A percentile compares a stretch with the other conserved stretches of the same genome.
These are phyloP conservation scores for Mortierella alpina DNA, from an alignment of 192 early-diverging fungal genomes.

Conservation along the genomic window DNA sequence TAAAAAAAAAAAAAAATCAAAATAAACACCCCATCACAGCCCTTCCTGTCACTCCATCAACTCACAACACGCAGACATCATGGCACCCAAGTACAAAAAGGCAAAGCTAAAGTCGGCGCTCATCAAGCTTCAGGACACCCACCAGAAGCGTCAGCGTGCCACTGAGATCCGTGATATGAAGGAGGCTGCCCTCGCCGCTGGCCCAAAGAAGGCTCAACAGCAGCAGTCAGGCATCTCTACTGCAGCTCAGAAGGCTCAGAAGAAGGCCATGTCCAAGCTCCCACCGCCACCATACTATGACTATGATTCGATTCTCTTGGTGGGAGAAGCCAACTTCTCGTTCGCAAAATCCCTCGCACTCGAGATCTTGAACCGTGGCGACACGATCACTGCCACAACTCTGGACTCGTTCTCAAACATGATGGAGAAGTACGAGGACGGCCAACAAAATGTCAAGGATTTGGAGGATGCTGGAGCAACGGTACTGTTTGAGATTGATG, in stretches of 20 bases:
- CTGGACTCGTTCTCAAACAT: conserved; percentile 78
- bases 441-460: conserved; percentile 71
- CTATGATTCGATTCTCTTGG: conserved; percentile 73
- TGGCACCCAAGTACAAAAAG: conserved; percentile 48
- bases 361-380: conserved; percentile 63
- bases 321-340: conserved; percentile 96
- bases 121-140: conserved; percentile 37
- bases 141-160: conserved; percentile 41
- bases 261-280: conserved; percentile 38
- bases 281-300: conserved; percentile 61
- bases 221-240: not conserved
- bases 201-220: conserved; percentile 21
- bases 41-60: not conserved
- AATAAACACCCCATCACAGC: too few relatives aligned
- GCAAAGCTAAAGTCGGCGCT: conserved; percentile 44
- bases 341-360: conserved; percentile 81
- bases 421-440: conserved; percentile 81
- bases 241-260: conserved; percentile 26
- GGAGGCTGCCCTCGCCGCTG: conserved; percentile 25
- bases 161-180: conserved; percentile 41
- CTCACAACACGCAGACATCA: conserved; percentile 10
- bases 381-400: conserved; percentile 79
- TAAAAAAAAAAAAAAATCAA: too few relatives aligned
- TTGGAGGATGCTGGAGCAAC: conserved; percentile 71
- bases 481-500: conserved; percentile 84